Conservation (phyloP, 257 asterid genomes). For the Nicotiana tabacum region DNA sequence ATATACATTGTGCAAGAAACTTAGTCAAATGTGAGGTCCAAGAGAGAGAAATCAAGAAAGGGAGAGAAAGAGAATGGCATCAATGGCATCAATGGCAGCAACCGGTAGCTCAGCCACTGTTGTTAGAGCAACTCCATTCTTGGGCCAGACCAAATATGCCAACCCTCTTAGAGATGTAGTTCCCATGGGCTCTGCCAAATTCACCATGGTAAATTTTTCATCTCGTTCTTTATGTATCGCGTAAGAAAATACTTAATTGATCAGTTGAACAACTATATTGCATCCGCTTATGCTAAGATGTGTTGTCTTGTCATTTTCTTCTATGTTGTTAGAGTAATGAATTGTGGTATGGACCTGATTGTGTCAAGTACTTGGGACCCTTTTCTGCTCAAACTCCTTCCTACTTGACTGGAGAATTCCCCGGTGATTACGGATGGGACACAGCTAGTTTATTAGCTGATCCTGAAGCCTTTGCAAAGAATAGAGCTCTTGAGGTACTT, state of each 20-base stretch:
- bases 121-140: constrained; percentile 65
- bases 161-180: constrained; percentile 58
- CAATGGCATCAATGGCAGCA: constrained; percentile 68
- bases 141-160: constrained; percentile 60
- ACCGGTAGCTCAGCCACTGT: constrained; percentile 51
- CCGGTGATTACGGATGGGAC: constrained; percentile 92
- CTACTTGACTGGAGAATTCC: constrained; percentile 76
- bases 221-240: too few species aligned
- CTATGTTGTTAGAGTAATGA: constrained; percentile 44
- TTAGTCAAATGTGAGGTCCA: background rate
- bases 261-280: background rate
- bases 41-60: background rate
- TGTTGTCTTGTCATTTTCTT: background rate
- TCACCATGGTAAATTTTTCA: constrained; percentile 40
- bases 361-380: constrained; percentile 84
- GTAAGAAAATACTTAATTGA: background rate
- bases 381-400: constrained; percentile 89
- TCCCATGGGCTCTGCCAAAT: constrained; percentile 54
- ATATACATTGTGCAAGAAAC: background rate
- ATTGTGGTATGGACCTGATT: constrained; percentile 82
- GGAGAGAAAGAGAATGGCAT: constrained; percentile 20
- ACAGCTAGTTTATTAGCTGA: constrained; percentile 88
- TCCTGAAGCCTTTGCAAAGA: constrained; percentile 78
- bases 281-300: background rate
- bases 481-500: constrained; percentile 76